Base-by-base conservation (phyloP, 345 rosid species). In the Acer campestre region DNA sequence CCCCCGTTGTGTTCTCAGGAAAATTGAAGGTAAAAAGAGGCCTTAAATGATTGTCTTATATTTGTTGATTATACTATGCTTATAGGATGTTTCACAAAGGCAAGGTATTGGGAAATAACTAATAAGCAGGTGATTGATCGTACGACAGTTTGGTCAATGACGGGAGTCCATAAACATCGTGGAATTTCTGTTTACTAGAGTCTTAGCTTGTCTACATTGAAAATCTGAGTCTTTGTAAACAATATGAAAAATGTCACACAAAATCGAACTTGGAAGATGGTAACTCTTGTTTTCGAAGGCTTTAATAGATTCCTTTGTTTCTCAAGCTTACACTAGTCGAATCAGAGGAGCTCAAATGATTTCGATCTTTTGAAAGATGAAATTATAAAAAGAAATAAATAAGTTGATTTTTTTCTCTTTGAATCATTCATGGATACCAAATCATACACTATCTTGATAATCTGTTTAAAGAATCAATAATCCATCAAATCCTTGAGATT, bases 11-110 rank as follows among this genome's bases (percentile, higher is more conserved):
- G 74, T 48, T 75, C 35, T 61, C 90, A 3, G 73, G 75, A 68
- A 86, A 84, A 78, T 71, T 61, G 46, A 81, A 86, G 91, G 97
- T 95, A 83, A 22, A 38, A 51, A 6, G 35, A 73, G 68, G 58
- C 44, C 40, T 20, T 3, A 73, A 80, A 53, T 46, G 3, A 18
- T 20, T 18, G 25, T 55, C 22, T 71, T 63, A n/a, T 46, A 4
- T 74, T 27, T 42, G 10, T 13, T 59, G 35, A 29, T 58, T 44
- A 14, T 53, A 27, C 62, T 61, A 20, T n/a, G 20, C 16, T 35
- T 70, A 62, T 65, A 76, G 23, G 55, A 64, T 23, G 29, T 20
- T 10, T 55, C 58, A 46, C 6, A 25, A 17, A 14, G 51, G 27
- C 17, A 17, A 46, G 4, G 14, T 23, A 16, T 40, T 40, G 17